Percentiles rank a stretch among this genome's conserved stretches.
Evolutionary conservation across 768 basidiomycete species (phyloP).

Genomic region (Xerocomus potaroensis): DNA sequence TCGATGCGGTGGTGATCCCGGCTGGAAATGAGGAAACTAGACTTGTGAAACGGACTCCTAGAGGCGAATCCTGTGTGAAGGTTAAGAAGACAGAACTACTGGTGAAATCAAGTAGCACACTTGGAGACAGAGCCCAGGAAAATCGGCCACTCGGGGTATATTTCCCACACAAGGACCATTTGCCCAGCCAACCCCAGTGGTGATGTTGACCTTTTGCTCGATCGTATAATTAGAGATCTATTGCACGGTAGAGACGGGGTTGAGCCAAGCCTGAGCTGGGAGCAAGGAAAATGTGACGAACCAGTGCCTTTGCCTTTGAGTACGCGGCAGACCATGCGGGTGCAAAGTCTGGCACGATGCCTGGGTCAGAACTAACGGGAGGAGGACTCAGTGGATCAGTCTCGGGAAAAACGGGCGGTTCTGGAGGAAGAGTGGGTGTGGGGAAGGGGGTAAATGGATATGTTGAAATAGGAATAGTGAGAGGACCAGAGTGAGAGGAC

Average conservation of each 20-base stretch:
- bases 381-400: slow-evolving; percentile 58
- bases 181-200: slow-evolving; percentile 52
- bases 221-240: slow-evolving; percentile 49
- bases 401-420: slow-evolving; percentile 49
- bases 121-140: slow-evolving; percentile 71
- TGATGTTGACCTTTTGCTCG: slow-evolving; percentile 60
- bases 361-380: slow-evolving; percentile 38
- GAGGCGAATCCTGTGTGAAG: slow-evolving; percentile 55
- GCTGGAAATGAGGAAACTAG: slow-evolving; percentile 77
- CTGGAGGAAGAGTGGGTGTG: slow-evolving; percentile 50
- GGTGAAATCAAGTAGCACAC: slow-evolving; percentile 27
- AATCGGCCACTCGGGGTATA: slow-evolving; percentile 48
- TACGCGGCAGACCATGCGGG: slow-evolving; percentile 57
- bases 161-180: slow-evolving; percentile 70
- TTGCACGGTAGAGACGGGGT: neutral
- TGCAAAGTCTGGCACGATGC: slow-evolving; percentile 42
- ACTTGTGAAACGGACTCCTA: slow-evolving; percentile 75
- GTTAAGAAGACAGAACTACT: neutral
- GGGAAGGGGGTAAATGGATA: slow-evolving; percentile 59
- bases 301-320: slow-evolving; percentile 52
- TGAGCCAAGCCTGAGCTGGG: neutral
- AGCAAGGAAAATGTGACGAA: slow-evolving; percentile 24
- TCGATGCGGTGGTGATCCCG: slow-evolving; percentile 77
- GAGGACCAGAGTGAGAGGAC: slow-evolving; percentile 19
- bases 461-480: slow-evolving; percentile 36